Conservation (phyloP, 2,329 filamentous ascomycete genomes). For the Didymella glomerata region DNA sequence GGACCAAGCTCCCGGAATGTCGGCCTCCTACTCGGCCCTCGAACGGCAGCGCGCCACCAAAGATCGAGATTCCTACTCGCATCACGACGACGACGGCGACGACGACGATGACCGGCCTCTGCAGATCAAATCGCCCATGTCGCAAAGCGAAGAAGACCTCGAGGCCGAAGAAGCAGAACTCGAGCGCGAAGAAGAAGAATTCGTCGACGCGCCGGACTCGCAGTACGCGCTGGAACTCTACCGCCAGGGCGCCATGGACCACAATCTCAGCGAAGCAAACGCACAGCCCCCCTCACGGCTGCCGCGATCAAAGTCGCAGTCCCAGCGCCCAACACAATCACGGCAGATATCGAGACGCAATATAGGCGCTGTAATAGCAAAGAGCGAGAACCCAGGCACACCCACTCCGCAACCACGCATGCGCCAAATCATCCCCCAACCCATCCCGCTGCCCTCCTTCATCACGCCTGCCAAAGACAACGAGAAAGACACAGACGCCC, state of each 20-base stretch:
- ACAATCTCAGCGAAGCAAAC: conserved; percentile 42
- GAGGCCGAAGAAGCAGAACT: conserved; percentile 49
- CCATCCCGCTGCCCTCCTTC: conserved; percentile 32
- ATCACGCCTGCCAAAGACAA: conserved; percentile 7
- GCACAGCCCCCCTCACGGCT: conserved; percentile 26
- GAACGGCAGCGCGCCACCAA: conserved; percentile 21
- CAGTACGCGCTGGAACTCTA: conserved; percentile 47
- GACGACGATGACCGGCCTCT: conserved; percentile 35
- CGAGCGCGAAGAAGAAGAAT: conserved; percentile 50
- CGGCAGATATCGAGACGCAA: neutral
- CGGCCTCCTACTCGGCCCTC: conserved; percentile 36
- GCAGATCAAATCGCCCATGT: conserved; percentile 81
- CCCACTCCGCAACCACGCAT: conserved; percentile 33
- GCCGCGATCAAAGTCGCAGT: neutral
- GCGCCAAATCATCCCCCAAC: conserved; percentile 28
- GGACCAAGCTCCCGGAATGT: conserved; percentile 43
- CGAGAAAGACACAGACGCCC: conserved; percentile 44
- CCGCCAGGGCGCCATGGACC: conserved; percentile 20
- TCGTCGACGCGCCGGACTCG: conserved; percentile 59
- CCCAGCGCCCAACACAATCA: neutral
- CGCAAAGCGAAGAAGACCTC: conserved; percentile 70
- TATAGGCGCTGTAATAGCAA: neutral
- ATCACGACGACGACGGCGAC: conserved; percentile 21
- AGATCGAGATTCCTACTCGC: conserved; percentile 12
- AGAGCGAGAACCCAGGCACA: conserved; percentile 16